These are phyloP conservation scores for Ophiostoma quercus DNA, from an alignment of 2,329 filamentous ascomycete species.

Conservation along the genomic window DNA sequence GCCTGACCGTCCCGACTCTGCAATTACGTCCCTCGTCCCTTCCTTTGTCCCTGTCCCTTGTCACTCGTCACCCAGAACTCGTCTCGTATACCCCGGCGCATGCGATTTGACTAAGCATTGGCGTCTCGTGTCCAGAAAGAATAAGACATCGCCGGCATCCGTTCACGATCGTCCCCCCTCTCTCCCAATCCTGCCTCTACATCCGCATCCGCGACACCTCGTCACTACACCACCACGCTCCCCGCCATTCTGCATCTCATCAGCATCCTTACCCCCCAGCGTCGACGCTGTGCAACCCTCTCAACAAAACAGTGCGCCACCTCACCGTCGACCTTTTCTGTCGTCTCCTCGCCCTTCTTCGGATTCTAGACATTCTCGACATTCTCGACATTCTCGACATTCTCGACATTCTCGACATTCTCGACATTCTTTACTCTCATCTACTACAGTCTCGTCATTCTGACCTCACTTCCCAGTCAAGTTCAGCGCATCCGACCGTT, in stretches of 20 bases:
- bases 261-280: conserved; percentile 1
- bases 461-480: background rate
- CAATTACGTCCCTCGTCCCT: background rate
- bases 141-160: background rate
- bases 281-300: conserved; percentile 13
- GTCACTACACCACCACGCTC: background rate
- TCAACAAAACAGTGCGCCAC: conserved; percentile 2
- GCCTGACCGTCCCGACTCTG: background rate
- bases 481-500: background rate
- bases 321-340: background rate
- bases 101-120: background rate
- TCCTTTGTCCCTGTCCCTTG: background rate
- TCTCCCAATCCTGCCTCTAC: background rate
- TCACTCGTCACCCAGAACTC: background rate
- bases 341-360: background rate
- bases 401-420: too few species aligned
- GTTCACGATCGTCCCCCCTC: conserved; percentile 8
- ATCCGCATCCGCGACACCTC: conserved; percentile 6
- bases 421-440: too few species aligned
- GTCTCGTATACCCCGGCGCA: background rate
- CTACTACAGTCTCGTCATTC: background rate
- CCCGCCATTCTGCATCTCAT: conserved; percentile 1
- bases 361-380: background rate
- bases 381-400: background rate
- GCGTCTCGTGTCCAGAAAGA: background rate